phyloP scores from a whole-genome alignment of 225 moss, liverwort and hornwort genomes.

The Sphagnum contortum region DNA sequence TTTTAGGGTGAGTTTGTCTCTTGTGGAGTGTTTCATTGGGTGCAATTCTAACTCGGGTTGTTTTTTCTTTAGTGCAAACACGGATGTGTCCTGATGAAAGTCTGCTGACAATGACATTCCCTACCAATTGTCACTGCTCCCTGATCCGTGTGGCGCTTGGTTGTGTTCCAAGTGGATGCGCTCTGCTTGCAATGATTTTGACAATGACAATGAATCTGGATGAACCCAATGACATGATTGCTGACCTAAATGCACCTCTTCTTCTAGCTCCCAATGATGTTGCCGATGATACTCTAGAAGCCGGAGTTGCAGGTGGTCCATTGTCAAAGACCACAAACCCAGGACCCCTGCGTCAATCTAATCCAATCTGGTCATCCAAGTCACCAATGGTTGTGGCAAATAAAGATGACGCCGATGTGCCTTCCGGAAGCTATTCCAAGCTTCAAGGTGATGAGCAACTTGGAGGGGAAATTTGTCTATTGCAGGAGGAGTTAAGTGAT shows the following conservation, averaged over 20 bases:
- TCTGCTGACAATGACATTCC: slow-evolving; percentile 22
- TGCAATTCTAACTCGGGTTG: background rate
- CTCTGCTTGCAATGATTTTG: slow-evolving; percentile 61
- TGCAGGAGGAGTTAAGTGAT: no score
- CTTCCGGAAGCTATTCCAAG: no score
- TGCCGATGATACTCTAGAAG: background rate
- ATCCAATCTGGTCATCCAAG: no score
- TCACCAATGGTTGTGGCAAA: no score
- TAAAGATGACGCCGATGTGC: no score
- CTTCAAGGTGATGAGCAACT: no score
- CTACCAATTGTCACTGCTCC: slow-evolving; percentile 56
- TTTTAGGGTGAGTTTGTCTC: background rate
- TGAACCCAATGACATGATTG: slow-evolving; percentile 14
- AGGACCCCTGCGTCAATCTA: no score
- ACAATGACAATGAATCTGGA: slow-evolving; percentile 56
- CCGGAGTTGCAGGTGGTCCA: no score
- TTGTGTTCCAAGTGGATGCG: slow-evolving; percentile 64
- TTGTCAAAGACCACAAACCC: no score
- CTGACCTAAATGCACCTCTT: slow-evolving; percentile 18
- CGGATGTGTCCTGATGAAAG: slow-evolving; percentile 22
- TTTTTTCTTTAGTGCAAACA: slow-evolving; percentile 20
- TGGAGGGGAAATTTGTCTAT: no score
- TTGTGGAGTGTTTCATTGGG: background rate
- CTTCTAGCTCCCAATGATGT: slow-evolving; percentile 11
- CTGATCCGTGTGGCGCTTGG: slow-evolving; percentile 70